These are phyloP conservation scores for Lachancea waltii DNA, from an alignment of 805 yeast genomes.

Conservation along the genomic window DNA sequence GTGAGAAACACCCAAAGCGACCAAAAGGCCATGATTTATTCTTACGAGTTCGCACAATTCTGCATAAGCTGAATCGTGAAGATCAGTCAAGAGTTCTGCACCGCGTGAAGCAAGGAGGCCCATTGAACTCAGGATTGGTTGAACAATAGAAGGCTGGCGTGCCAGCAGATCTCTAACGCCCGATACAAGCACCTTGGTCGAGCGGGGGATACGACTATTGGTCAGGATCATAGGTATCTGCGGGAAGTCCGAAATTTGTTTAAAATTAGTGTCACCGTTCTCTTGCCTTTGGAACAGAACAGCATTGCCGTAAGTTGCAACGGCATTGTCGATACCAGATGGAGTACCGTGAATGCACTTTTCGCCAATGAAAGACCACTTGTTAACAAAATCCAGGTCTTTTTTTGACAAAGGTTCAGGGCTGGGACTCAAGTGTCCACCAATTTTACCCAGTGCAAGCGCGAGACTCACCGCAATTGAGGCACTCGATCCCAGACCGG, in stretches of 20 bases:
- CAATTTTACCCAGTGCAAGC: conserved; percentile 59
- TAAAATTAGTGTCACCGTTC: conserved; percentile 26
- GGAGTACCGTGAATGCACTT: conserved; percentile 95
- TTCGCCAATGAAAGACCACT: conserved; percentile 91
- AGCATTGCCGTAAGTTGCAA: conserved; percentile 94
- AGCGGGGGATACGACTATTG: conserved; percentile 80
- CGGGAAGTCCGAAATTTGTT: conserved; percentile 47
- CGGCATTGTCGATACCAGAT: conserved; percentile 93
- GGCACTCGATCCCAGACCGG: conserved; percentile 94
- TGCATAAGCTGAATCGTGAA: conserved; percentile 34
- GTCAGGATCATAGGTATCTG: conserved; percentile 67
- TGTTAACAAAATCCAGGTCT: conserved; percentile 59
- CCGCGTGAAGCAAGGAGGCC: conserved; percentile 70
- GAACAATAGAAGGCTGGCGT: conserved; percentile 48
- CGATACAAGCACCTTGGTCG: conserved; percentile 78
- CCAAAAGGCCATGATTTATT: conserved; percentile 82
- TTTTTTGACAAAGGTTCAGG: conserved; percentile 35
- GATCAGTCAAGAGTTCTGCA: conserved; percentile 33
- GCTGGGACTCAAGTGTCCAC: conserved; percentile 42
- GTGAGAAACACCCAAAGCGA: conserved; percentile 85
- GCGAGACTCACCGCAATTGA: conserved; percentile 80
- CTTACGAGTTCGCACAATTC: conserved; percentile 55
- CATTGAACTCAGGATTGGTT: conserved; percentile 67
- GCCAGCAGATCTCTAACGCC: conserved; percentile 55
- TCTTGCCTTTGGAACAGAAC: conserved; percentile 68